Base-by-base conservation (phyloP, 2,329 filamentous ascomycete genomes). In the Epichloe gansuensis region DNA sequence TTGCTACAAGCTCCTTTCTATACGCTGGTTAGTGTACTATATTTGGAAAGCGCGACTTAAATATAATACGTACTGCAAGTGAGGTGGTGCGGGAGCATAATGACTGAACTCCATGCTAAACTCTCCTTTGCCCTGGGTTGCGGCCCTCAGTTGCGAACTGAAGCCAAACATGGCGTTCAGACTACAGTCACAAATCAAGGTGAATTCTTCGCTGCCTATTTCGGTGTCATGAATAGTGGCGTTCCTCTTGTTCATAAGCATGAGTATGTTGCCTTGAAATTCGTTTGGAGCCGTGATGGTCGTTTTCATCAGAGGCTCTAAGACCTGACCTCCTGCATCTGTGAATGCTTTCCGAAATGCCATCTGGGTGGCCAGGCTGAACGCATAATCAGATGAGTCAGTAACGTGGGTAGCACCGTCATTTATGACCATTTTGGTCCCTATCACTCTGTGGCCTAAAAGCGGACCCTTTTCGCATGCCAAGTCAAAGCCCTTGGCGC, bases 41-140 rank as follows among this genome's bases (percentile, higher is more conserved):
- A 31, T 15, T 39, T n/a, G 13, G 17, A n/a, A 11, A 43, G 28
- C 12, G 21, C 13, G 23, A 9, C 3, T n/a, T 28, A 1, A 23
- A n/a, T 12, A 41, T 45, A 52, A 45, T 57, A 81, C 83, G 67
- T 84, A 87, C 85, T 98, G 93, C 68, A 97, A 68, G 66, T 97
- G 91, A 62, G 82, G 81, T 48, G 91, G 86, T 54, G 93, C 89
- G 50, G 89, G 77, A 50, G 87, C 83, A 64, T 98, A 98, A 73
- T 97, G 93, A 69, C 87, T 93, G 65, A 98, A 98, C 72, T 98
- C 93, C 93, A 98, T 97, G 63, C 81, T 86, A 67, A 96, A 98
- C 74, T 98, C 93, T 63, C 93, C 93, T 78, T 98, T 98, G 57
- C 93, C 93, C 74, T 98, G 93, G 2, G 91, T 97, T 23, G 91